Evolutionary conservation across 2,329 filamentous ascomycete genomes (phyloP), one percentile per base, ranked within the genome.

Genomic region (Cercospora beticola): DNA sequence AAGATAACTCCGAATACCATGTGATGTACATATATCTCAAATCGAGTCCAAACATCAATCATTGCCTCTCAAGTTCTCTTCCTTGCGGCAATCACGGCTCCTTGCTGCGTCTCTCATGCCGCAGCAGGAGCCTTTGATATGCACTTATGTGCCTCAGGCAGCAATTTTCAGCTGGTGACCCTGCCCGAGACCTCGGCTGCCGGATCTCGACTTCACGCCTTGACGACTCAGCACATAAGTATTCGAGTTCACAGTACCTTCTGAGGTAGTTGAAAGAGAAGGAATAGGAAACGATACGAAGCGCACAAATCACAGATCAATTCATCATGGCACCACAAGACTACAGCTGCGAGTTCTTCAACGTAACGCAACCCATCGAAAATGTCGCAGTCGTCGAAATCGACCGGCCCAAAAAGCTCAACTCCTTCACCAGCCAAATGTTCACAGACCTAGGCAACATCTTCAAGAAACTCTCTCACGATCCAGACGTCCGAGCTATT

Each of bases 381-480:
- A 88, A 89, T 82, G 89, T 97, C 57, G 92, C 90, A 21, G 92
- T 96, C 78, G 91, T 97, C 67, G 90, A 97, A 82, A 95, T 97
- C 81, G 94, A 97, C 82, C 88, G 93, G 0, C 88, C 93, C 1
- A 81, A 88, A 72, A 97, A 97, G 83, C 83, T 97, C 79, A 98
- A 98, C 79, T 88, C 62, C 70, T 97, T 97, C 79, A 86, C 88
- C 72, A 10, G 46, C n/a, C 33, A 73, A 65, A 94, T 97, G 88
- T 97, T 94, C 93, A 83, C 90, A 64, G 93, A 97, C 82, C 85
- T 97, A 70, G 87, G 89, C 62, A 76, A 80, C 9, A 84, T 96
- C 72, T 94, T 97, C 83, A 81, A 83, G 65, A 85, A 86, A 68
- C 87, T 97, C 68, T 94, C 92, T 36, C 78, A 82, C 67, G 90